Conservation (phyloP, 1,284 basidiomycete genomes). For the Sanguinoderma infundibulare region DNA sequence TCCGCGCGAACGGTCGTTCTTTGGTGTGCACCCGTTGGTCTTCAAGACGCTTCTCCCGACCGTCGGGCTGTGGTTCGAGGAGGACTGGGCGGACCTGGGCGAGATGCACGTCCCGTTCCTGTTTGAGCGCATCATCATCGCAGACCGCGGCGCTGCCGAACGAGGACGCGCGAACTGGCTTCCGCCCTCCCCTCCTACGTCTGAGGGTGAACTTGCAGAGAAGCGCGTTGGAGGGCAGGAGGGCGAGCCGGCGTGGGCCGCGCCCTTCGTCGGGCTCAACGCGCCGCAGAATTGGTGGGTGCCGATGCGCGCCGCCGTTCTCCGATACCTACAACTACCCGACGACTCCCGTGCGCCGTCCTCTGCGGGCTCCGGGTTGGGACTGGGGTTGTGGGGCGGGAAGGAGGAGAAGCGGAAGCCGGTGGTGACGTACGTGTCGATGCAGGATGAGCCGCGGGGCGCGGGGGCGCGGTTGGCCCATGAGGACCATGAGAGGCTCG, state of each 20-base stretch:
- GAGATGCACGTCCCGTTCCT: constrained; percentile 71
- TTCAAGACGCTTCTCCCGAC: constrained; percentile 75
- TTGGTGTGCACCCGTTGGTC: constrained; percentile 63
- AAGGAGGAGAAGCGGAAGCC: constrained; percentile 39
- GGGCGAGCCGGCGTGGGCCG: constrained; percentile 47
- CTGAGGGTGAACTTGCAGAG: neutral
- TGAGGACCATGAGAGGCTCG: constrained; percentile 57
- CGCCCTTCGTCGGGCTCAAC: constrained; percentile 62
- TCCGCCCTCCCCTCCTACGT: constrained; percentile 26
- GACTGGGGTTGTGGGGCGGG: constrained; percentile 33
- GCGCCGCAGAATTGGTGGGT: constrained; percentile 75
- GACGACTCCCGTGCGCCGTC: constrained; percentile 5
- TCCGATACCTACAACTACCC: constrained; percentile 30
- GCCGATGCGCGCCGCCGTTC: constrained; percentile 48
- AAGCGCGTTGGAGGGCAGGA: constrained; percentile 25
- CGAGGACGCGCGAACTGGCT: constrained; percentile 42
- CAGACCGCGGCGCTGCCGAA: constrained; percentile 72
- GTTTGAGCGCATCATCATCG: constrained; percentile 76
- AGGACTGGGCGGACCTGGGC: constrained; percentile 80
- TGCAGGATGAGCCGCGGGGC: constrained; percentile 57
- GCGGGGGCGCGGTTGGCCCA: constrained; percentile 46
- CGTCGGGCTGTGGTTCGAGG: constrained; percentile 65
- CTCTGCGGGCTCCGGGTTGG: constrained; percentile 4
- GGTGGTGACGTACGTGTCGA: constrained; percentile 77
- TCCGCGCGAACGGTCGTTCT: constrained; percentile 32